Evolutionary conservation across 768 basidiomycete genomes (phyloP), one percentile per base, ranked within the genome.

Genomic region (Strobilomyces echinocephalus): DNA sequence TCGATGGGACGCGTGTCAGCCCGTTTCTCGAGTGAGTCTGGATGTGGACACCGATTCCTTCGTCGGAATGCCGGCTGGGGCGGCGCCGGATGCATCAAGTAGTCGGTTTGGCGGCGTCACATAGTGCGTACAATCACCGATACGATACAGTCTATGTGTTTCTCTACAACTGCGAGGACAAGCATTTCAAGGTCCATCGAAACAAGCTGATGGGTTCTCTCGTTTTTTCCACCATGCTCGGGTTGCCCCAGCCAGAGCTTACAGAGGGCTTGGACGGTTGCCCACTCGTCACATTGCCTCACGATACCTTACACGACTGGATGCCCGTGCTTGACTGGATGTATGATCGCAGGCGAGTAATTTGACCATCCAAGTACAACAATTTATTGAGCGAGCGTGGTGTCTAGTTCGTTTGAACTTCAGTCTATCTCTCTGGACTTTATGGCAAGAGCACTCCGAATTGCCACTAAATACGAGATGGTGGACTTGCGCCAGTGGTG

Each of bases 381-480:
- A 9, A 35, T 31, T 43, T 8, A 34, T 28, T 40, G 16, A 46
- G 46, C 20, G 3, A 15, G n/a, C 30, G 39, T 15, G n/a, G n/a
- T 34, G 39, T 15, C 15, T 42, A 71, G 69, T 26, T 52, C 54
- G n/a, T 71, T 74, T 35, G 54, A 57, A 42, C 39, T 34, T 8
- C 59, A 58, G 46, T 26, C 45, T 18, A 46, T 60, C 10, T 53
- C 63, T 15, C 67, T 73, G 55, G 61, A 67, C 38, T 49, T 45
- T 3, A 52, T 72, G 3, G 60, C 68, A 0, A 58, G 66, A 12
- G 57, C 66, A 14, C 63, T 73, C 10, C 61, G 68, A 21, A 67
- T 74, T 38, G 59, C 72, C 3, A 73, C 71, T 2, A 75, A 74
- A 55, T 72, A 75, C 52, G 72, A 72, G 18, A 69, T 72, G 21